A percentile compares a stretch with the other conserved stretches of the same genome.
Conservation (phyloP, 768 basidiomycete species). For the Lentinula lateritia region DNA sequence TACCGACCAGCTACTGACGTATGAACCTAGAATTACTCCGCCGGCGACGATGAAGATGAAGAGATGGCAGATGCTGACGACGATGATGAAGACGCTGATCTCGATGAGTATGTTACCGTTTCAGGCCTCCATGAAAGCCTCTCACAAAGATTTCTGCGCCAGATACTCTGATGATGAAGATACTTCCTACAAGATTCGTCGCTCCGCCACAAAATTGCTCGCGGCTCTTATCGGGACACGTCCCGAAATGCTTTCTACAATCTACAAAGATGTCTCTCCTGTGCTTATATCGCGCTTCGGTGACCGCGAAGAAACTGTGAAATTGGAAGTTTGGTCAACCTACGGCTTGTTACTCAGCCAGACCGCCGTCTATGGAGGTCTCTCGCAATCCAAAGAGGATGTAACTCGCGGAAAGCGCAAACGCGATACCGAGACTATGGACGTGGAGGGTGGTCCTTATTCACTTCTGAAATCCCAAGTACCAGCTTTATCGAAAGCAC, state of each 20-base stretch:
- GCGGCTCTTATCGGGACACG: conserved; percentile 83
- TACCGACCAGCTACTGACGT: not conserved
- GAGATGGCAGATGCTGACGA: conserved; percentile 65
- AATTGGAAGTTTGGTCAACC: conserved; percentile 87
- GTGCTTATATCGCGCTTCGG: conserved; percentile 87
- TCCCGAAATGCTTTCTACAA: conserved; percentile 72
- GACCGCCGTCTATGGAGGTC: conserved; percentile 73
- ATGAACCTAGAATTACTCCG: conserved; percentile 37
- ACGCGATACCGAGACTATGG: conserved; percentile 68
- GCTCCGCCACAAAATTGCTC: conserved; percentile 88
- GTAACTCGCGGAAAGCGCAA: conserved; percentile 65
- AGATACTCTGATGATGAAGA: conserved; percentile 99
- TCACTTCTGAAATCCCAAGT: conserved; percentile 71
- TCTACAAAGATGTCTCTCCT: conserved; percentile 84
- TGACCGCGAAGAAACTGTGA: conserved; percentile 93
- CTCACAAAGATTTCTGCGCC: conserved; percentile 4
- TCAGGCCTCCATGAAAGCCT: not conserved
- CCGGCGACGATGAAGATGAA: conserved; percentile 42
- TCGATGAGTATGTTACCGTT: conserved; percentile 57
- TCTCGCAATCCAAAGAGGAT: conserved; percentile 46
- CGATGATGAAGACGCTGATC: conserved; percentile 74
- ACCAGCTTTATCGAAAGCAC: conserved; percentile 69
- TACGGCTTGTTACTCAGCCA: conserved; percentile 80
- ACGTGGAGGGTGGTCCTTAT: conserved; percentile 72
- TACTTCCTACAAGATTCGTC: conserved; percentile 94